phyloP scores from a whole-genome alignment of 2,329 filamentous ascomycete species.

The Cercospora sojina region DNA sequence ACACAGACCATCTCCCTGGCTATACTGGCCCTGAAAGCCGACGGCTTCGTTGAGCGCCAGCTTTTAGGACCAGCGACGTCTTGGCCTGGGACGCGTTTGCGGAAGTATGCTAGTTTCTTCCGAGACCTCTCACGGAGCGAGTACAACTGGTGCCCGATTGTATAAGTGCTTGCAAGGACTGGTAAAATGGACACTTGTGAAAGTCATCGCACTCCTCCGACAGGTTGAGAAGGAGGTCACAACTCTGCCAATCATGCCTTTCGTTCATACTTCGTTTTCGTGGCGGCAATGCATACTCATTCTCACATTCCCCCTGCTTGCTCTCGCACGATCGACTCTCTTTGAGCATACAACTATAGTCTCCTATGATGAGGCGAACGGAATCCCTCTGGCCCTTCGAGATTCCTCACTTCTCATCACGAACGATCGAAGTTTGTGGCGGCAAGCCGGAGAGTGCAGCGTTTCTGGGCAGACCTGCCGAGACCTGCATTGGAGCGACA shows the following conservation, averaged over 20 bases:
- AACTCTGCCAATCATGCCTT: not conserved
- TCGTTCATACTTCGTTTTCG: not conserved
- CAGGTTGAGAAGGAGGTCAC: not conserved
- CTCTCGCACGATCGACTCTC: not conserved
- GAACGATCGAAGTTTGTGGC: not conserved
- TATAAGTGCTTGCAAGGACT: not conserved
- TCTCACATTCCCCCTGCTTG: not conserved
- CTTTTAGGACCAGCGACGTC: not conserved
- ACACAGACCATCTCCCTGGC: not conserved
- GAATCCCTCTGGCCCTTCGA: not conserved
- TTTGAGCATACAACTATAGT: not conserved
- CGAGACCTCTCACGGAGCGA: not conserved
- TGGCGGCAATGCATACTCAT: not conserved
- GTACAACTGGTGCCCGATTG: not conserved
- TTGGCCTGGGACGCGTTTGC: not conserved
- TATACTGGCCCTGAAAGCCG: not conserved
- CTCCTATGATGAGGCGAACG: not conserved
- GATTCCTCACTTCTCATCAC: not conserved
- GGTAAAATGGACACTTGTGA: not conserved
- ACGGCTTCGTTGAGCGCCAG: not conserved
- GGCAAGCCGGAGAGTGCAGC: not conserved
- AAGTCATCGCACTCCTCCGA: not conserved
- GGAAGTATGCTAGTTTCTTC: not conserved
- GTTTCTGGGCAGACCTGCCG: not conserved
- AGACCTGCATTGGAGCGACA: not conserved